Evolutionary conservation across 2,329 filamentous ascomycete species (phyloP).

Genomic region (Sclerotinia sclerotiorum): DNA sequence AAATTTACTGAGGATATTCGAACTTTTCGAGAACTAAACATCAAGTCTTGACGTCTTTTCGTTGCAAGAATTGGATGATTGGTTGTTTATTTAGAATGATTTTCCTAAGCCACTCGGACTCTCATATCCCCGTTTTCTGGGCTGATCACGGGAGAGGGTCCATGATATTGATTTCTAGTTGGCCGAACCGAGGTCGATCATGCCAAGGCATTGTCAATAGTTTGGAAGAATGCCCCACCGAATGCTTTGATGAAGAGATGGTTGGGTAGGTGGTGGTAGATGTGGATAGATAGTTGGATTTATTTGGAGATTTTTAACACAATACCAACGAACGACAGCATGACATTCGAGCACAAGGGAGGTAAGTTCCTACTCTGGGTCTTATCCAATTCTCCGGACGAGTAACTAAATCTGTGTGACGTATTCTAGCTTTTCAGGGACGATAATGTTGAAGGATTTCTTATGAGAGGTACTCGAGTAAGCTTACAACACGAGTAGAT

Average conservation of each 20-base stretch:
- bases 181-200: slow-evolving; percentile 20
- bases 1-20: slow-evolving; percentile 10
- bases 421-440: neutral
- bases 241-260: neutral
- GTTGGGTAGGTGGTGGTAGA: neutral
- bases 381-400: neutral
- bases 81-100: slow-evolving; percentile 7
- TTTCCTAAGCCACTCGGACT: slow-evolving; percentile 23
- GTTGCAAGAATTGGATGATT: slow-evolving; percentile 14
- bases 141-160: slow-evolving; percentile 21
- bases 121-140: slow-evolving; percentile 19
- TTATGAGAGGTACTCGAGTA: neutral
- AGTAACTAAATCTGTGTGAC: neutral
- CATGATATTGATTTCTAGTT: neutral
- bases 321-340: neutral
- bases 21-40: neutral
- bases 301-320: neutral
- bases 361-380: neutral
- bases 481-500: neutral
- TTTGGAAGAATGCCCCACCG: neutral
- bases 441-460: neutral
- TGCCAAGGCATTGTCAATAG: neutral
- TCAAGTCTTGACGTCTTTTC: slow-evolving; percentile 4
- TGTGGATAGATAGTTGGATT: neutral
- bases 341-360: neutral